phyloP scores from a whole-genome alignment of 768 basidiomycete species.

The Auricularia sp. region DNA sequence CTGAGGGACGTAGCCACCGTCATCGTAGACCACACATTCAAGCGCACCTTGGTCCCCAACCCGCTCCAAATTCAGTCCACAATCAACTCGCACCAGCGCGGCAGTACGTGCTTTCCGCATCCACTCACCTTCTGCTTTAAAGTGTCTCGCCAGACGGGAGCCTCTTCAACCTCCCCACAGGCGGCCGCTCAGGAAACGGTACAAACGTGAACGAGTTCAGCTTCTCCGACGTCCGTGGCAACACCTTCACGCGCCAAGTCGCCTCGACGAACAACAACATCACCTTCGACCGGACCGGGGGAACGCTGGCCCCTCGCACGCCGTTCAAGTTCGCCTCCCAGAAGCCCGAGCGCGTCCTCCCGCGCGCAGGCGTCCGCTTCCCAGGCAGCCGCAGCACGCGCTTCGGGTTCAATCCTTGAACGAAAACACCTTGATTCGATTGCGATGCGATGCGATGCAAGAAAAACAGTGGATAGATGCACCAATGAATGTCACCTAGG shows the following conservation, averaged over 20 bases:
- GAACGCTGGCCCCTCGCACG: conserved; percentile 28
- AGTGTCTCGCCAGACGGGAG: conserved; percentile 23
- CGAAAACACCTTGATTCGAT: background rate
- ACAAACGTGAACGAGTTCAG: conserved; percentile 58
- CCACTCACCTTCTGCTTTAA: background rate
- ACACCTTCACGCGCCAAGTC: conserved; percentile 54
- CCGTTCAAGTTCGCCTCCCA: background rate
- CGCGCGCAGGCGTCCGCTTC: background rate
- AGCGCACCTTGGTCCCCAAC: conserved; percentile 44
- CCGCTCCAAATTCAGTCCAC: conserved; percentile 50
- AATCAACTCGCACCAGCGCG: conserved; percentile 48
- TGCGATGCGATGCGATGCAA: background rate
- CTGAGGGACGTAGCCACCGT: background rate
- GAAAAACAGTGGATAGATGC: no score
- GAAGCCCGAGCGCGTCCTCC: background rate
- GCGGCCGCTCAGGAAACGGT: conserved; percentile 53
- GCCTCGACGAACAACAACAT: conserved; percentile 52
- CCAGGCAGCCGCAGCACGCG: background rate
- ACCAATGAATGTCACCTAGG: background rate
- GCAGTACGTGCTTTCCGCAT: conserved; percentile 15
- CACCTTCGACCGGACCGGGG: conserved; percentile 47
- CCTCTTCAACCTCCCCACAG: conserved; percentile 31
- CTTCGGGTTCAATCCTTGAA: background rate
- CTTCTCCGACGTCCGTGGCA: conserved; percentile 47
- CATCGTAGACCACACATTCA: conserved; percentile 56